Conservation (phyloP, 2,329 filamentous ascomycete genomes). For the Trichoderma polysporum region DNA sequence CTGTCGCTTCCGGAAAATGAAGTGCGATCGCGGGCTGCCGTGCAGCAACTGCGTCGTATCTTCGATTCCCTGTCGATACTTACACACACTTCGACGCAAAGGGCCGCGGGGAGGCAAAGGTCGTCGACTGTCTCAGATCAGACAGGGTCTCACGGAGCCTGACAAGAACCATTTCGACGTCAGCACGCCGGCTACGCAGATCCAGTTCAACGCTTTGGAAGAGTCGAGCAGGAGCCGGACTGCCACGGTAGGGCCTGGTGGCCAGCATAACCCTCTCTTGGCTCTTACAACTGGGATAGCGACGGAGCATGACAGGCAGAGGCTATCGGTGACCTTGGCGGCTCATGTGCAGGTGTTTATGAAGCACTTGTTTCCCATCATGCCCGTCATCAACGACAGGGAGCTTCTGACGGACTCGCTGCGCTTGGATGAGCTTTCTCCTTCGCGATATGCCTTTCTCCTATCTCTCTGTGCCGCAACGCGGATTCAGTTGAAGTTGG, state of each 20-base stretch:
- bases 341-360: constrained; percentile 33
- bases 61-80: constrained; percentile 32
- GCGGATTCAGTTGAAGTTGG: constrained; percentile 32
- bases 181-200: constrained; percentile 23
- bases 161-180: constrained; percentile 26
- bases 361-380: constrained; percentile 35
- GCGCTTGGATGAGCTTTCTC: constrained; percentile 28
- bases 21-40: constrained; percentile 34
- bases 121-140: constrained; percentile 31
- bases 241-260: neutral
- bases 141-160: constrained; percentile 25
- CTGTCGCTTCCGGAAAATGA: constrained; percentile 36
- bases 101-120: constrained; percentile 33
- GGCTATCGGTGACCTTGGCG: constrained; percentile 27
- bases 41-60: constrained; percentile 32
- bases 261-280: neutral
- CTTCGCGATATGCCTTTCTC: constrained; percentile 32
- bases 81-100: constrained; percentile 33
- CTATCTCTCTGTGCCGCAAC: constrained; percentile 33
- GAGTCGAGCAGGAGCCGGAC: neutral
- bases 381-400: constrained; percentile 33
- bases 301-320: constrained; percentile 23
- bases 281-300: neutral
- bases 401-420: constrained; percentile 31
- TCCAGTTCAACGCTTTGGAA: constrained; percentile 1